Percentiles rank a stretch among this genome's conserved stretches.
phyloP scores from a whole-genome alignment of 2,329 filamentous ascomycete species.

The Didymella pinodella region DNA sequence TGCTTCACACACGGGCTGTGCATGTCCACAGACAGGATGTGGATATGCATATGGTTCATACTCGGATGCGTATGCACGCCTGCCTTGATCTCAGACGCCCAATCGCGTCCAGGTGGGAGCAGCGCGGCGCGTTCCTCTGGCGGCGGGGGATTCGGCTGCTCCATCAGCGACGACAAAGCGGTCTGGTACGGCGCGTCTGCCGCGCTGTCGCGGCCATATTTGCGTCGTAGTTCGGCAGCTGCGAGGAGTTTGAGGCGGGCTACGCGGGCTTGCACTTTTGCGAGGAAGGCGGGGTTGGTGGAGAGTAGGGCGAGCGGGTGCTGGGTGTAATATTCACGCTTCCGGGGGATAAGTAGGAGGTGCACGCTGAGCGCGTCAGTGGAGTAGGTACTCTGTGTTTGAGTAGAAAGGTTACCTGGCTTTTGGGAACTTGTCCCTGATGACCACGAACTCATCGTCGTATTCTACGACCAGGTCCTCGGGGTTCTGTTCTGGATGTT shows the following conservation, averaged over 20 bases:
- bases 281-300: constrained; percentile 70
- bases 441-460: constrained; percentile 74
- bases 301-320: constrained; percentile 83
- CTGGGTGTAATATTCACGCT: constrained; percentile 63
- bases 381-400: too few species aligned
- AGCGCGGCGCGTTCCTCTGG: constrained; percentile 54
- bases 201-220: constrained; percentile 69
- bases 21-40: constrained; percentile 84
- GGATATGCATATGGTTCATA: constrained; percentile 92
- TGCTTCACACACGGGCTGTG: constrained; percentile 75
- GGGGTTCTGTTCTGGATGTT: constrained; percentile 67
- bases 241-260: constrained; percentile 69
- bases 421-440: constrained; percentile 88
- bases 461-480: constrained; percentile 69
- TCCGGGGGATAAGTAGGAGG: constrained; percentile 84
- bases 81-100: constrained; percentile 74
- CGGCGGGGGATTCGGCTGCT: constrained; percentile 48
- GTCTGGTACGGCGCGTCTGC: constrained; percentile 69
- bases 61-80: constrained; percentile 89
- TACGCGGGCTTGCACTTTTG: constrained; percentile 67
- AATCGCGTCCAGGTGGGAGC: constrained; percentile 75
- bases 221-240: constrained; percentile 76
- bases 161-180: constrained; percentile 61
- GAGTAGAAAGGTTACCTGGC: constrained; percentile 34
- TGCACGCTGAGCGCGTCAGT: constrained; percentile 64